Conservation (phyloP, 2,329 filamentous ascomycete species). For the Penicillium sp. region DNA sequence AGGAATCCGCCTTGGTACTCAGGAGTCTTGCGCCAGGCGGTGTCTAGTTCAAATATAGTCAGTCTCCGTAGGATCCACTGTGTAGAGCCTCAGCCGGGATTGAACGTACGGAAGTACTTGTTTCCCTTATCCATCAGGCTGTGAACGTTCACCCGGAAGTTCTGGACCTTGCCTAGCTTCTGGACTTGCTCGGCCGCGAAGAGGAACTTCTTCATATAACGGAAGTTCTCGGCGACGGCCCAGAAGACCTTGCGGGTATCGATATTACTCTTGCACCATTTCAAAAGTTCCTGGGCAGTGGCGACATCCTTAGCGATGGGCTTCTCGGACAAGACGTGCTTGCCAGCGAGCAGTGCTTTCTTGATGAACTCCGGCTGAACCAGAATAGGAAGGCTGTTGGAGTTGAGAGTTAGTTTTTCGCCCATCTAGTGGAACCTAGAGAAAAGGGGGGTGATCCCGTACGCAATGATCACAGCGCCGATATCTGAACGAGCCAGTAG, state of each 20-base stretch:
- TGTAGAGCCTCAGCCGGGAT: neutral
- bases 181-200: slow-evolving; percentile 41
- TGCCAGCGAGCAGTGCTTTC: slow-evolving; percentile 43
- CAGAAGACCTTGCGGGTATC: slow-evolving; percentile 35
- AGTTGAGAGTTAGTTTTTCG: neutral
- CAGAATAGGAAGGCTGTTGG: slow-evolving; percentile 44
- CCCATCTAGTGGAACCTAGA: neutral
- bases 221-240: slow-evolving; percentile 51
- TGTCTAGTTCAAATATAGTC: slow-evolving; percentile 11
- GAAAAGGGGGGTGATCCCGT: slow-evolving; percentile 11
- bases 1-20: slow-evolving; percentile 53
- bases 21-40: slow-evolving; percentile 49
- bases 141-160: slow-evolving; percentile 44
- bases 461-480: slow-evolving; percentile 45
- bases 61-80: neutral
- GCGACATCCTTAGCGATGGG: slow-evolving; percentile 49
- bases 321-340: slow-evolving; percentile 51
- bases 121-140: slow-evolving; percentile 39
- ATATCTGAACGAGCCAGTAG: slow-evolving; percentile 44
- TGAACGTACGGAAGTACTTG: slow-evolving; percentile 45
- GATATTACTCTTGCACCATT: slow-evolving; percentile 43
- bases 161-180: slow-evolving; percentile 42
- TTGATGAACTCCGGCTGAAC: slow-evolving; percentile 46
- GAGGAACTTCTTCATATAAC: slow-evolving; percentile 44
- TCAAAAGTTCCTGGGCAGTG: slow-evolving; percentile 43